These are phyloP conservation scores for Saccharomyces pastorianus DNA, from an alignment of 1,139 yeast genomes.

Conservation along the genomic window DNA sequence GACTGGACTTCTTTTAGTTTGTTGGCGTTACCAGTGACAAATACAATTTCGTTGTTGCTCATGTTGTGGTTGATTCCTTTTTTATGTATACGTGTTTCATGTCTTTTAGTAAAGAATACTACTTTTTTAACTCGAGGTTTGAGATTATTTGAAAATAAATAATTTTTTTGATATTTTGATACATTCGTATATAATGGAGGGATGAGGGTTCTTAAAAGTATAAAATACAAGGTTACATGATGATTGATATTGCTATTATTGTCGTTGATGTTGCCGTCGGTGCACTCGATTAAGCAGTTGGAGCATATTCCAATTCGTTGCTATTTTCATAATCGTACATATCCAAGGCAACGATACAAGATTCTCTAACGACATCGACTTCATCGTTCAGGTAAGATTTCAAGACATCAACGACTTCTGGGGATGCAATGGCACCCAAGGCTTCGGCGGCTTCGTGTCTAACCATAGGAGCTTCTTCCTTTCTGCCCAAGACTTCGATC, in stretches of 20 bases:
- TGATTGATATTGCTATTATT: background rate
- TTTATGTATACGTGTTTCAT: background rate
- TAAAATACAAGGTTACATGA: background rate
- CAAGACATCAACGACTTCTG: constrained; percentile 84
- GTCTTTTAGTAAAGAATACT: background rate
- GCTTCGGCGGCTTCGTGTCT: constrained; percentile 99
- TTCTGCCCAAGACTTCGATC: constrained; percentile 69
- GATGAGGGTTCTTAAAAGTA: background rate
- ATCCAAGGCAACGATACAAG: constrained; percentile 93
- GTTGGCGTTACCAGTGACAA: constrained; percentile 83
- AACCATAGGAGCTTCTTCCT: constrained; percentile 90
- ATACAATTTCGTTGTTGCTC: constrained; percentile 26
- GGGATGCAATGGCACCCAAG: constrained; percentile 93
- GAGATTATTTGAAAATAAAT: constrained; percentile 14
- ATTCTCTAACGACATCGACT: constrained; percentile 87
- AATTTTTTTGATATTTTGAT: background rate
- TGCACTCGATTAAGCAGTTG: constrained; percentile 11
- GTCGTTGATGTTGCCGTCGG: constrained; percentile 16
- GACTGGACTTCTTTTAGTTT: constrained; percentile 78
- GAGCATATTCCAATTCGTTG: constrained; percentile 72
- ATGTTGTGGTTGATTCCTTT: background rate
- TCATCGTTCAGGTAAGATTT: constrained; percentile 69
- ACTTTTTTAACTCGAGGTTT: too few relatives aligned
- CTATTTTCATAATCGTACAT: constrained; percentile 96
- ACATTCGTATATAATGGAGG: background rate